Evolutionary conservation across 2,329 filamentous ascomycete species (phyloP), one percentile per base, ranked within the genome.

Genomic region (Ceratocystis harringtonii): DNA sequence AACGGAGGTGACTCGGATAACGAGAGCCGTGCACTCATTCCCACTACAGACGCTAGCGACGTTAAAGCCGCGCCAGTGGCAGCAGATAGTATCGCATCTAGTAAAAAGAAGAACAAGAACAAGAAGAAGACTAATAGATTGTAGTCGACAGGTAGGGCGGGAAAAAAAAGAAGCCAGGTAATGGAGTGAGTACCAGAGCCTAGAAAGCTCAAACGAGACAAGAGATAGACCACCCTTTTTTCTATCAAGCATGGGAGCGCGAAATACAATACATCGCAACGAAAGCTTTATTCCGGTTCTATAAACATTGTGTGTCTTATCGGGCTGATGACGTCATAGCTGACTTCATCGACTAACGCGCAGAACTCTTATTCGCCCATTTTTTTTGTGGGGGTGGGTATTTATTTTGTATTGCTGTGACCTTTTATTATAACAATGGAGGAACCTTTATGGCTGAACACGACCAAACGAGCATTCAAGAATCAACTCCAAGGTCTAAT

Each of bases 71-170:
- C 25, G 8, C 19, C 17, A 7, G 28, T 5, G 19, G 19, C 52
- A n/a, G 66, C 15, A 41, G 52, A 15, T 41, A 58, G 63, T 32
- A 61, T 6, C 19, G 30, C 28, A 30, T 66, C 66, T 50, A 65
- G 64, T 30, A 67, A 69, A 55, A 66, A 66, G 45, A 68, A 62
- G 44, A 63, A 63, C 41, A 62, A 63, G 22, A 64, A 66, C 28
- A 65, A 30, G 69, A 70, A 30, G 69, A 68, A 19, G 48, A 65
- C 44, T 36, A 67, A 64, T 63, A 61, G 28, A 58, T 41, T 15
- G 12, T 41, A 15, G 36, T 41, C 10, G 36, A 3, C 32, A 36
- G 32, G 8, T 5, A 41, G 36, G 12, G 36, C 10, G 10, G 36
- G 36, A 4, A 5, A 28, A 28, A 3, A 28, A 41, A 15, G 10